Evolutionary conservation across 1,284 basidiomycete genomes (phyloP), one percentile per base, ranked within the genome.

Genomic region (Cutaneotrichosporon cavernicola): DNA sequence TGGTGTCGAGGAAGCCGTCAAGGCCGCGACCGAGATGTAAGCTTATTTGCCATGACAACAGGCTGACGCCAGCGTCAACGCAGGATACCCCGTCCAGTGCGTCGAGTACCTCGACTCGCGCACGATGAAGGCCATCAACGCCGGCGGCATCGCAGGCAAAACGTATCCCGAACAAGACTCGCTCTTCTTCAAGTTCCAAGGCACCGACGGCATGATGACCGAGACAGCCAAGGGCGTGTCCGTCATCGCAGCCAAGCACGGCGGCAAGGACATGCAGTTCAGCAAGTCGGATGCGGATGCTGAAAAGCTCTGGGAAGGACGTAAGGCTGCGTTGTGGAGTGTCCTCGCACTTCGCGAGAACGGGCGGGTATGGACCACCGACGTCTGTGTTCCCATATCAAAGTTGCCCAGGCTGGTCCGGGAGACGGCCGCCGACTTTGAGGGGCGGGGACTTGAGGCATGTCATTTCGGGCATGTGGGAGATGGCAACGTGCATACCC

Each of bases 171-270:
- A 88, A 68, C 83, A 84, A 58, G 90, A 92, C 73, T 86, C 86
- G 34, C 83, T 95, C 14, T 93, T 92, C 83, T 89, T 95, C 84
- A 95, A 95, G 79, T 88, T 95, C 74, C 90, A 92, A 76, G 91
- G 90, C 72, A 76, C 63, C 11, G 63, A 60, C 26, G 58, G 47
- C 6, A 59, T 64, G 43, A 64, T 64, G 63, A 60, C 51, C 46
- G 63, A 64, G 55, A 87, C 88, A 0, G 86, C 88, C 1, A 82
- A 82, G 22, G 83, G 86, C 13, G 87, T 87, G 47, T 77, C 85
- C 67, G 76, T 80, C 34, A 84, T 92, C 50, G 85, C 86, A 5
- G 82, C 85, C 71, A 85, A 84, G 68, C 85, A 92, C 71, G 88
- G 89, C 0, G 89, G 88, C 2, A 84, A 83, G 1, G 86, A 86